phyloP scores from a whole-genome alignment of 2,329 filamentous ascomycete species.

The Aspergillus quadricinctus region DNA sequence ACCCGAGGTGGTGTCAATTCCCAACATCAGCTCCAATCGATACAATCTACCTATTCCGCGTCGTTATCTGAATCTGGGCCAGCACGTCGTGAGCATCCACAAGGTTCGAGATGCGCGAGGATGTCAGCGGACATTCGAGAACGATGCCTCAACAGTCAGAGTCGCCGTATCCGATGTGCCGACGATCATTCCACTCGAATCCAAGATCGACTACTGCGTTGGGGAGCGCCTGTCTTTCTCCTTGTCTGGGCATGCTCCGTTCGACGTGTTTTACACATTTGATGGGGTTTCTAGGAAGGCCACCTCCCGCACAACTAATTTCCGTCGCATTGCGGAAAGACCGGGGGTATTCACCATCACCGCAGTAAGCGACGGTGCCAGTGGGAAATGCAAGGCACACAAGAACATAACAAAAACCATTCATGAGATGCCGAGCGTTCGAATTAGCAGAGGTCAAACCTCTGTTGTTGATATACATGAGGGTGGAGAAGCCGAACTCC shows the following conservation, averaged over 20 bases:
- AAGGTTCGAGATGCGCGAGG: slow-evolving; percentile 83
- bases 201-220: slow-evolving; percentile 84
- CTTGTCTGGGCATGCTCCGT: slow-evolving; percentile 83
- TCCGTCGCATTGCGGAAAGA: slow-evolving; percentile 88
- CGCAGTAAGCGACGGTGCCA: slow-evolving; percentile 79
- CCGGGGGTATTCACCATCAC: slow-evolving; percentile 87
- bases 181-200: slow-evolving; percentile 81
- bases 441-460: slow-evolving; percentile 77
- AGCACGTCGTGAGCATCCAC: slow-evolving; percentile 81
- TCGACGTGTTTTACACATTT: slow-evolving; percentile 90
- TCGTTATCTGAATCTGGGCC: slow-evolving; percentile 78
- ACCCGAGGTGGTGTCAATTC: slow-evolving; percentile 75
- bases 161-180: slow-evolving; percentile 92
- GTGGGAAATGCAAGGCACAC: slow-evolving; percentile 72
- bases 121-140: slow-evolving; percentile 74
- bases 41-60: slow-evolving; percentile 83
- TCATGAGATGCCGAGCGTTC: slow-evolving; percentile 86
- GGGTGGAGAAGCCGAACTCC: slow-evolving; percentile 86
- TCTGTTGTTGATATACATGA: slow-evolving; percentile 91
- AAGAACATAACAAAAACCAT: slow-evolving; percentile 78
- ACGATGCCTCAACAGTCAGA: slow-evolving; percentile 71
- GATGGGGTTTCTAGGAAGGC: slow-evolving; percentile 74
- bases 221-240: slow-evolving; percentile 92
- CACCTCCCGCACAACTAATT: slow-evolving; percentile 66
- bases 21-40: slow-evolving; percentile 68